phyloP scores from a whole-genome alignment of 169 alveolate genomes.

The Cytauxzoon felis region DNA sequence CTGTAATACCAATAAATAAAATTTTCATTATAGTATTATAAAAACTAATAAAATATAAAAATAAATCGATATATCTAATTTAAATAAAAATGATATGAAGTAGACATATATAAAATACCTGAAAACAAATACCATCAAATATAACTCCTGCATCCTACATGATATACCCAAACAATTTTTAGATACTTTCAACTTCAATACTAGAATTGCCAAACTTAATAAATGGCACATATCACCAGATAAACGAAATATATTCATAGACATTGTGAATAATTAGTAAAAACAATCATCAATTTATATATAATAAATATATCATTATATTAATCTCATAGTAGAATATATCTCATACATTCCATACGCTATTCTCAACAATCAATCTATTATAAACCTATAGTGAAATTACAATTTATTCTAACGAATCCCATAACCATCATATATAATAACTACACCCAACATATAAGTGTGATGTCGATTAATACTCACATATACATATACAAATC shows the following conservation, averaged over 20 bases:
- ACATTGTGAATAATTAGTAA: conserved; percentile 23
- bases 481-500: no score
- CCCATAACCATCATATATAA: no score
- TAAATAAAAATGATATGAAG: neutral
- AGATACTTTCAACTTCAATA: conserved; percentile 84
- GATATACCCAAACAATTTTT: conserved; percentile 93
- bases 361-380: no score
- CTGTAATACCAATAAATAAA: conserved; percentile 82
- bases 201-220: conserved; percentile 85
- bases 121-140: conserved; percentile 86
- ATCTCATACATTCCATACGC: no score
- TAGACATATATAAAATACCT: conserved; percentile 73
- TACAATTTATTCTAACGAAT: no score
- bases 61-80: conserved; percentile 78
- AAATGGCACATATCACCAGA: conserved; percentile 92
- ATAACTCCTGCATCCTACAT: conserved; percentile 93
- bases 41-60: conserved; percentile 82
- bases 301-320: no score
- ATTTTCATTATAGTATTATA: conserved; percentile 92
- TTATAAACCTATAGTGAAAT: no score
- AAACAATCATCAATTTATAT: neutral
- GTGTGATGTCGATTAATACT: no score
- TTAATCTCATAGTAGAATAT: no score
- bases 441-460: no score
- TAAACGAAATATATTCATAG: conserved; percentile 89